Evolutionary conservation across 768 basidiomycete species (phyloP).

Genomic region (Candolleomyces eurysporus): DNA sequence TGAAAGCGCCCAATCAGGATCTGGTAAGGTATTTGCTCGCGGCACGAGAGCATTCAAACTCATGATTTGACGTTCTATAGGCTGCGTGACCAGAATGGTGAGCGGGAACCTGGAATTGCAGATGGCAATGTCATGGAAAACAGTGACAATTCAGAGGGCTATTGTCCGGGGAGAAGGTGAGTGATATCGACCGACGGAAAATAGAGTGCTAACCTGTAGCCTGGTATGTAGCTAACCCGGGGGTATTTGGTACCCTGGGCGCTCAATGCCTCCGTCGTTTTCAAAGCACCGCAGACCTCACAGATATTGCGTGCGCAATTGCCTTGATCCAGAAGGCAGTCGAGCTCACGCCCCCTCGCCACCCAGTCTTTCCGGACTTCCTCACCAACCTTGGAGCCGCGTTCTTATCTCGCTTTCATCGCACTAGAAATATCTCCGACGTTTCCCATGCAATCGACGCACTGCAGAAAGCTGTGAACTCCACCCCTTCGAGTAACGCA

Average conservation of each 20-base stretch:
- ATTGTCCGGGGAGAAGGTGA: too few relatives aligned
- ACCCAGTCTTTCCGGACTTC: slow-evolving; percentile 10
- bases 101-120: too few relatives aligned
- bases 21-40: too few relatives aligned
- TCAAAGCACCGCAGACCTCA: neutral
- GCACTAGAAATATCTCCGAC: slow-evolving; percentile 1
- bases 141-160: too few relatives aligned
- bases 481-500: slow-evolving; percentile 11
- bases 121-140: too few relatives aligned
- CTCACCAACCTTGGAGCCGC: slow-evolving; percentile 15
- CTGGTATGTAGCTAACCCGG: too few relatives aligned
- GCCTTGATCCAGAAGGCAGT: slow-evolving; percentile 9
- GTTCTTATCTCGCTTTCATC: slow-evolving; percentile 4
- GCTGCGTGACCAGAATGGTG: too few relatives aligned
- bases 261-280: neutral
- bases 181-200: too few relatives aligned
- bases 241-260: neutral
- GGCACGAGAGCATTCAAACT: too few relatives aligned
- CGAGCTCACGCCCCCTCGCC: slow-evolving; percentile 3
- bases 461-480: slow-evolving; percentile 10
- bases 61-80: too few relatives aligned
- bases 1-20: too few relatives aligned
- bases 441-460: slow-evolving; percentile 17
- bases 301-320: slow-evolving; percentile 12
- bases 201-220: too few relatives aligned